Evolutionary conservation across 768 basidiomycete genomes (phyloP).

Genomic region (Strobilomyces echinocephalus): DNA sequence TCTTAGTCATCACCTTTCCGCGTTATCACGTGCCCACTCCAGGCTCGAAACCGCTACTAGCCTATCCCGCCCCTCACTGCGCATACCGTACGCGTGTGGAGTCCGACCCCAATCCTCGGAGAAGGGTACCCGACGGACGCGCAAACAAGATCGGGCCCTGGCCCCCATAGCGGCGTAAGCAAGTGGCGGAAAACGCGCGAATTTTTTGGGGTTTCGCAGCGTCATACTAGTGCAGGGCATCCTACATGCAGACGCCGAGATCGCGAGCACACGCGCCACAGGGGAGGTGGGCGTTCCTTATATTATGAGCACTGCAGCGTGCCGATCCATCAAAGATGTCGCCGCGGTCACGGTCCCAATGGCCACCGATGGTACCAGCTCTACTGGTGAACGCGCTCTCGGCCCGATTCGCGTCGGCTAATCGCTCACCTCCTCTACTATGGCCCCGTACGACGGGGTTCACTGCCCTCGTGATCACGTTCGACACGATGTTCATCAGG

Average conservation of each 20-base stretch:
- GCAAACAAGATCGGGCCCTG: too few relatives aligned
- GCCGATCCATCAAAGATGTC: slow-evolving; percentile 72
- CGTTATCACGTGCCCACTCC: too few relatives aligned
- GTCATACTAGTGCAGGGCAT: slow-evolving; percentile 80
- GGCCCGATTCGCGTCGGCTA: too few relatives aligned
- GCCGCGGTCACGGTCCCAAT: slow-evolving; percentile 55
- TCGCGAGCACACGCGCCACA: slow-evolving; percentile 65
- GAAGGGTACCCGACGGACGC: too few relatives aligned
- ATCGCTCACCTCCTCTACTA: neutral
- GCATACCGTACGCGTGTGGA: too few relatives aligned
- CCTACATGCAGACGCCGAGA: slow-evolving; percentile 65
- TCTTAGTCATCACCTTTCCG: too few relatives aligned
- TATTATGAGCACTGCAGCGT: slow-evolving; percentile 72
- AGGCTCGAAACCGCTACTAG: too few relatives aligned
- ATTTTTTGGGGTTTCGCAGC: too few relatives aligned
- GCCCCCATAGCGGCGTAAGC: too few relatives aligned
- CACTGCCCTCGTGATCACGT: slow-evolving; percentile 69
- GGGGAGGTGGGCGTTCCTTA: slow-evolving; percentile 58
- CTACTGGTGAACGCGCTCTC: slow-evolving; percentile 51
- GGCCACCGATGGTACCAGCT: slow-evolving; percentile 77
- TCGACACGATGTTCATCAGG: slow-evolving; percentile 69
- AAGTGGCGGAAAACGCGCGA: too few relatives aligned
- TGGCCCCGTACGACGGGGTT: slow-evolving; percentile 43
- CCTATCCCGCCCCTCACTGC: too few relatives aligned
- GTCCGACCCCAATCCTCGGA: too few relatives aligned